Evolutionary conservation across 129 eudicot genomes (phyloP).

Genomic region (Flaveria sonorensis): DNA sequence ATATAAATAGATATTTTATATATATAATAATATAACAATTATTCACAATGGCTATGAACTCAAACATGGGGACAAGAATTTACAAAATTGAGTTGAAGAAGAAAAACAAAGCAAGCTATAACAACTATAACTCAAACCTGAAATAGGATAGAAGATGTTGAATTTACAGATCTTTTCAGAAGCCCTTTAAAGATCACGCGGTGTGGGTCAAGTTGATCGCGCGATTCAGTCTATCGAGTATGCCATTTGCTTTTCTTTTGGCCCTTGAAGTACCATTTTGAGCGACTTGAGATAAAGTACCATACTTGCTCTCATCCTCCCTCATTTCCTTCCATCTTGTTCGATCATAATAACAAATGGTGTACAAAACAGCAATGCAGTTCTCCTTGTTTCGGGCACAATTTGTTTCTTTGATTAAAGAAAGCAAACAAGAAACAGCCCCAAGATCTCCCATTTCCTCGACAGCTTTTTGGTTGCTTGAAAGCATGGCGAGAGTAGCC

Average conservation of each 20-base stretch:
- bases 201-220: slow-evolving; percentile 76
- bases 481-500: slow-evolving; percentile 89
- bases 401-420: slow-evolving; percentile 64
- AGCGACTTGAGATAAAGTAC: slow-evolving; percentile 79
- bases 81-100: slow-evolving; percentile 49
- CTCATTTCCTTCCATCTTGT: slow-evolving; percentile 80
- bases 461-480: slow-evolving; percentile 72
- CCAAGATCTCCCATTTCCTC: slow-evolving; percentile 88
- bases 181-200: slow-evolving; percentile 52
- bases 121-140: slow-evolving; percentile 38
- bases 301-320: slow-evolving; percentile 69
- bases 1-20: slow-evolving; percentile 26
- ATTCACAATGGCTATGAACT: slow-evolving; percentile 63
- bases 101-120: slow-evolving; percentile 30
- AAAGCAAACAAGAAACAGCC: slow-evolving; percentile 68
- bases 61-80: slow-evolving; percentile 50
- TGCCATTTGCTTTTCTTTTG: slow-evolving; percentile 86
- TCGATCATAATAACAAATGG: slow-evolving; percentile 74
- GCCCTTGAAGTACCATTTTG: slow-evolving; percentile 93
- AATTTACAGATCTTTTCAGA: slow-evolving; percentile 64
- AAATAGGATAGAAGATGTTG: slow-evolving; percentile 31
- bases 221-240: slow-evolving; percentile 80
- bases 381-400: slow-evolving; percentile 86
- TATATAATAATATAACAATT: slow-evolving; percentile 29
- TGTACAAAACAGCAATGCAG: slow-evolving; percentile 66